Evolutionary conservation across 2,329 filamentous ascomycete species (phyloP), one percentile per base, ranked within the genome.

Genomic region (Onygenales sp.): DNA sequence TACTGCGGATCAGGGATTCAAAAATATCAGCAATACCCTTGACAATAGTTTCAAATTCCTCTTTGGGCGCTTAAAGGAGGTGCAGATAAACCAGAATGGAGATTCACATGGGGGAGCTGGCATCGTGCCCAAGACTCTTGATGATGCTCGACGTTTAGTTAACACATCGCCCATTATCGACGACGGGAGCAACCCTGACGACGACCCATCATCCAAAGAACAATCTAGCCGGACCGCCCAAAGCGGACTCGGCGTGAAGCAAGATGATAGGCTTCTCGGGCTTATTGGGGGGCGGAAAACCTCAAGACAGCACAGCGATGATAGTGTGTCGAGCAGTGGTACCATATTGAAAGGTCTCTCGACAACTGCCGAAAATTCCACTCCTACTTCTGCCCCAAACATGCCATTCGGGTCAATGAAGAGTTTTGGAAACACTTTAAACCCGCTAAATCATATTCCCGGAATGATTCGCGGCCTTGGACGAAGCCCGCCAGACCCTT

Each of bases 41-140:
- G 91, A 92, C 55, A 90, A 88, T 63, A 96, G 90, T 66, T 94
- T 96, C 72, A 93, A 90, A 56, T 95, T 97, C 66, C 74, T 98
- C 27, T 83, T 98, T 52, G 92, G 92, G 13, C 88, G 90, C 60
- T 77, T 96, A 17, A 88, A 87, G 57, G 90, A 95, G 56, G 59
- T 72, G 48, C 70, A 73, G 50, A 67, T 77, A 52, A 83, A 61
- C 72, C 82, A 68, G 63, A 69, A 57, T 63, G 65, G 65, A 67
- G 77, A 60, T 62, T 65, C 69, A 2, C 69, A 71, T 32, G 68
- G 71, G 5, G 70, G 72, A 21, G 69, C 70, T 44, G 73, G 78
- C 13, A 65, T 77, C 42, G 78, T 95, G 0, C 93, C 93, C 1
- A 92, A 88, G 63, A 98, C 93, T 1, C 75, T 98, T 0, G 93